These are phyloP conservation scores for Aplosporella prunicola DNA, from an alignment of 2,329 filamentous ascomycete species.

Conservation along the genomic window DNA sequence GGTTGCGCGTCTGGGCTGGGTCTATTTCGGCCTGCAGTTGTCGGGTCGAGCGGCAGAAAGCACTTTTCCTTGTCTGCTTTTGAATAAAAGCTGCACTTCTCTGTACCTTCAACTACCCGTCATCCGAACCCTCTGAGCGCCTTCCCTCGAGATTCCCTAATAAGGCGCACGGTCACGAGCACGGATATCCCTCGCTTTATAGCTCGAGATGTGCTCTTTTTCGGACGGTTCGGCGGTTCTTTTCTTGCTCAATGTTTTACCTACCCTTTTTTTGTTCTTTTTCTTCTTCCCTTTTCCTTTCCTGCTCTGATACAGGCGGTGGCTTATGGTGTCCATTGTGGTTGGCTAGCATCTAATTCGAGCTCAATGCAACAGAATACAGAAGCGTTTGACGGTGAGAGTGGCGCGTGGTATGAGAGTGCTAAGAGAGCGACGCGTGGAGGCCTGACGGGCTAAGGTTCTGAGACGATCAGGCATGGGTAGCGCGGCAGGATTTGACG, in stretches of 20 bases:
- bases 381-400: too few species aligned
- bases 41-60: conserved; percentile 9
- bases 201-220: conserved; percentile 9
- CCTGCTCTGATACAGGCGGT: conserved; percentile 8
- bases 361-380: conserved; percentile 7
- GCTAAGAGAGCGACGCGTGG: too few species aligned
- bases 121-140: conserved; percentile 10
- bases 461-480: too few species aligned
- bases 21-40: conserved; percentile 8
- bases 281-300: conserved; percentile 4
- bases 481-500: too few species aligned
- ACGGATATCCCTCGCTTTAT: conserved; percentile 10
- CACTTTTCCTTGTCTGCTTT: conserved; percentile 10
- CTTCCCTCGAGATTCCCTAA: conserved; percentile 5
- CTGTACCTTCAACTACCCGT: conserved; percentile 10
- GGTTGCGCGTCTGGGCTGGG: conserved; percentile 10
- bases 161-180: conserved; percentile 9
- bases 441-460: too few species aligned
- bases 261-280: conserved; percentile 6
- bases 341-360: conserved; percentile 10
- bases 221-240: conserved; percentile 9
- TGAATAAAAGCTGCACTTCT: conserved; percentile 12
- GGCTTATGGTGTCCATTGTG: conserved; percentile 10
- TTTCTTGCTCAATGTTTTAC: conserved; percentile 10
- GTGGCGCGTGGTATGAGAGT: too few species aligned